phyloP scores from a whole-genome alignment of 306 rosid genomes.

The Macrotyloma uniflorum region DNA sequence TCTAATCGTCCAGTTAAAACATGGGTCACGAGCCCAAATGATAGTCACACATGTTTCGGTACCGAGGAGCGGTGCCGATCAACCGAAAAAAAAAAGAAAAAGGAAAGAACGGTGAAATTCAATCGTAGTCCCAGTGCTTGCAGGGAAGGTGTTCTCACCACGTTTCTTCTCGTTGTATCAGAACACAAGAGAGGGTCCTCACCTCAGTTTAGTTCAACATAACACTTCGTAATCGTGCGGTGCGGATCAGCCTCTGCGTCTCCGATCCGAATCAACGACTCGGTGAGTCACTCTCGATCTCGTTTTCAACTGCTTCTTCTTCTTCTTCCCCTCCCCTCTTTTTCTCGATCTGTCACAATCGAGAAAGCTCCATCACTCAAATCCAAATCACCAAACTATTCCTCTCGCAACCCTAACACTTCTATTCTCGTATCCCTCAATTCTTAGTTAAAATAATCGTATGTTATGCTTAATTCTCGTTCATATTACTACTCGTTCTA shows the following conservation, averaged over 20 bases:
- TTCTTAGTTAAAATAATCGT: conserved; percentile 9
- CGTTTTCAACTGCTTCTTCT: conserved; percentile 17
- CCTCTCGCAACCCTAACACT: conserved; percentile 30
- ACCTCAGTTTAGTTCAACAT: not conserved
- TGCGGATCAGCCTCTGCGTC: conserved; percentile 23
- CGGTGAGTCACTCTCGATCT: conserved; percentile 43
- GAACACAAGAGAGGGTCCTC: not conserved
- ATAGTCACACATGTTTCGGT: not conserved
- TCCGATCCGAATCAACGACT: conserved; percentile 45
- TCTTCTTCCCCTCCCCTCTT: not conserved
- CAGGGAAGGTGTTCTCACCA: conserved; percentile 9
- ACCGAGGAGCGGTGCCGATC: not conserved
- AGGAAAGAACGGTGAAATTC: conserved; percentile 8
- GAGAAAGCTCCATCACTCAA: not conserved
- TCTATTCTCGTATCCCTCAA: not conserved
- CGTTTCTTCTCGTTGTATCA: not conserved
- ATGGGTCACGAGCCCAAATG: not conserved
- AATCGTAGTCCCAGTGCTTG: not conserved
- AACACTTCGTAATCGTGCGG: not conserved
- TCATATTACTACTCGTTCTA: not conserved
- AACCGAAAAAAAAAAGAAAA: not conserved
- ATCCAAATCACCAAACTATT: not conserved
- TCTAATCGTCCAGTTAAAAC: not conserved
- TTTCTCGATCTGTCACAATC: conserved; percentile 29
- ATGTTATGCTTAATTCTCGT: not conserved